Evolutionary conservation across 805 yeast species (phyloP), one percentile per base, ranked within the genome.

Genomic region (Candida succiphila): DNA sequence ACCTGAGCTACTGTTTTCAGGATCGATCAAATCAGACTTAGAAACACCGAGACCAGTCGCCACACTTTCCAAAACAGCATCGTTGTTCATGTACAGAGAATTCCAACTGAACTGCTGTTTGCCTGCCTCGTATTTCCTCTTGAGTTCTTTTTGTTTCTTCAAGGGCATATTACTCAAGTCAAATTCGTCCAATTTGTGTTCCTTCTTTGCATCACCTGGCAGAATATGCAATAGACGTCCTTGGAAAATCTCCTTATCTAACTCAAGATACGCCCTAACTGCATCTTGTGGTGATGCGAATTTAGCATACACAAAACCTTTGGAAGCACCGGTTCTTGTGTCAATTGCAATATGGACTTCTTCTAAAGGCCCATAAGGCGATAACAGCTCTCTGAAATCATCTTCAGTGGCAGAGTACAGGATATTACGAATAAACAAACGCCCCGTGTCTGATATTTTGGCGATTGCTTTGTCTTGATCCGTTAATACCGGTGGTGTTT

Each of bases 321-420:
- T 92, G 2, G 95, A 80, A 45, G 76, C 72, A 9, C 94, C 94
- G 0, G 94, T 84, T 59, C 92, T 73, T 4, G 94, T 79, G 51
- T 89, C 97, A 25, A 87, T 56, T 1, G 98, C 96, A 46, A 92
- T 65, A 56, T 92, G 98, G 2, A 86, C 95, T 58, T 92, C 97
- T 42, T 78, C 84, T 25, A 87, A 54, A 5, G 61, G 60, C 8
- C 98, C 98, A 52, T 60, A 92, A 3, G 63, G 52, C 5, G 65
- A 41, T 48, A 92, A 88, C 17, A 87, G 61, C 2, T 66, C 60
- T 22, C 61, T 58, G 52, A 88, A 80, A 34, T 92, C 97, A 1
- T 71, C 73, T 51, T 88, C 96, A 0, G 81, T 68, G 9, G 95
- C 74, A 0, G 79, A 63, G 47, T 86, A 92, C 4, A 77, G 65